Percentiles rank a stretch among this genome's conserved stretches.
These are phyloP conservation scores for Allium cepa DNA, from an alignment of 106 monocot species.

Conservation along the genomic window DNA sequence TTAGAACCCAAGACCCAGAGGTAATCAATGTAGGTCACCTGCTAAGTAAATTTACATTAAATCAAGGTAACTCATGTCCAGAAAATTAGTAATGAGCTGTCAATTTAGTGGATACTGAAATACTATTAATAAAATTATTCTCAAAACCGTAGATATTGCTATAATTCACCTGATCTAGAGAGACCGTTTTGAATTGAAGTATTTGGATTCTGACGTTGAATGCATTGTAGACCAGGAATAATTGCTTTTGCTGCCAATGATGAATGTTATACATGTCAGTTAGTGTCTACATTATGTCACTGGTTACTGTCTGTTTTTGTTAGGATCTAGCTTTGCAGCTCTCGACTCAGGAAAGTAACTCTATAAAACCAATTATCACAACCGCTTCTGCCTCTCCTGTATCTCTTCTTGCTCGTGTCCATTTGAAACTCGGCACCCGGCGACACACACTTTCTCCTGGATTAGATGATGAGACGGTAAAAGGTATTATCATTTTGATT, in stretches of 20 bases:
- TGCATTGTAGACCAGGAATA: neutral
- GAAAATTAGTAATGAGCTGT: too few species aligned
- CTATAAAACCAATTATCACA: constrained; percentile 15
- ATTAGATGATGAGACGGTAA: constrained; percentile 82
- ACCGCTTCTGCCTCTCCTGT: constrained; percentile 23
- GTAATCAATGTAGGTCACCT: too few species aligned
- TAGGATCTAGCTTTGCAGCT: constrained; percentile 80
- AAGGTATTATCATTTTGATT: constrained; percentile 37
- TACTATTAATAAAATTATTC: too few species aligned
- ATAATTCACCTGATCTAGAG: too few species aligned
- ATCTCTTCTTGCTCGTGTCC: constrained; percentile 91
- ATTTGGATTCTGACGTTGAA: too few species aligned
- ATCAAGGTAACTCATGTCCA: too few species aligned
- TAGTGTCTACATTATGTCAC: neutral
- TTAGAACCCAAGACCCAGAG: too few species aligned
- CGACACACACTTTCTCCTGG: constrained; percentile 73
- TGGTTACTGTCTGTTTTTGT: constrained; percentile 2
- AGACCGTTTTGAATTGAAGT: too few species aligned
- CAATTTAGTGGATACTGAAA: too few species aligned
- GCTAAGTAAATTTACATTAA: too few species aligned
- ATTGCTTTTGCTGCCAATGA: neutral
- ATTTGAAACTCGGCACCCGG: constrained; percentile 94
- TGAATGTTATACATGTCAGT: too few species aligned
- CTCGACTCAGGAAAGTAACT: constrained; percentile 28
- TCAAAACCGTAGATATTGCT: too few species aligned